Evolutionary conservation across 2,329 filamentous ascomycete genomes (phyloP).

Genomic region (Hymenotorrendiella dingleyae): DNA sequence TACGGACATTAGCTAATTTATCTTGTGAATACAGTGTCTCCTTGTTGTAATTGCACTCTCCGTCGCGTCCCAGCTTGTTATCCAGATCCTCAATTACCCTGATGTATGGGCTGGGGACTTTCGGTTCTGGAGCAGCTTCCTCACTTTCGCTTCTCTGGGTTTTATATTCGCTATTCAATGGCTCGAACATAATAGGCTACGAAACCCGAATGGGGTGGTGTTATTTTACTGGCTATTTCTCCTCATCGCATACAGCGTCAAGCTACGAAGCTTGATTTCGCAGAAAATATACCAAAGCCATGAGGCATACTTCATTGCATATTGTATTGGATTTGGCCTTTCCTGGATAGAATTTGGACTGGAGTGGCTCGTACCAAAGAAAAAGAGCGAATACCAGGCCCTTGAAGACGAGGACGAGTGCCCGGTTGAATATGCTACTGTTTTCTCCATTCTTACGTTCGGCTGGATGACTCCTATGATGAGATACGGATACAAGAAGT

Average conservation of each 20-base stretch:
- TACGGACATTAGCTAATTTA: conserved; percentile 1
- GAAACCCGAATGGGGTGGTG: conserved; percentile 64
- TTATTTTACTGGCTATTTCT: conserved; percentile 71
- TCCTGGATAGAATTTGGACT: conserved; percentile 56
- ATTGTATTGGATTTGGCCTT: conserved; percentile 53
- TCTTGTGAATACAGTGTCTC: conserved; percentile 40
- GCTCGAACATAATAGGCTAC: conserved; percentile 61
- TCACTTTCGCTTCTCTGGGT: conserved; percentile 54
- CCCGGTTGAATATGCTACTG: conserved; percentile 76
- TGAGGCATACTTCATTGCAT: conserved; percentile 58
- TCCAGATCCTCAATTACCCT: conserved; percentile 55
- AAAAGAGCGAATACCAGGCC: conserved; percentile 62
- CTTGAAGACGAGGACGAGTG: conserved; percentile 65
- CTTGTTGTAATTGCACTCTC: conserved; percentile 51
- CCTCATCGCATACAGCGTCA: conserved; percentile 57
- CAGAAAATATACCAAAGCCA: conserved; percentile 50
- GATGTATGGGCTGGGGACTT: conserved; percentile 59
- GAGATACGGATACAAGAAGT: conserved; percentile 88
- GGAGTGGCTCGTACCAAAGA: conserved; percentile 66
- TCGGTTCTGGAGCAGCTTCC: conserved; percentile 63
- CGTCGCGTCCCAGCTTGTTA: conserved; percentile 52
- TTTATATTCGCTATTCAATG: conserved; percentile 63
- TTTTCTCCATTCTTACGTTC: conserved; percentile 92
- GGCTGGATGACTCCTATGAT: conserved; percentile 99
- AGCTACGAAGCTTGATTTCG: conserved; percentile 61